A percentile compares a stretch with the other conserved stretches of the same genome.
phyloP scores from a whole-genome alignment of 2,329 filamentous ascomycete species.

The Penicillium olsonii region DNA sequence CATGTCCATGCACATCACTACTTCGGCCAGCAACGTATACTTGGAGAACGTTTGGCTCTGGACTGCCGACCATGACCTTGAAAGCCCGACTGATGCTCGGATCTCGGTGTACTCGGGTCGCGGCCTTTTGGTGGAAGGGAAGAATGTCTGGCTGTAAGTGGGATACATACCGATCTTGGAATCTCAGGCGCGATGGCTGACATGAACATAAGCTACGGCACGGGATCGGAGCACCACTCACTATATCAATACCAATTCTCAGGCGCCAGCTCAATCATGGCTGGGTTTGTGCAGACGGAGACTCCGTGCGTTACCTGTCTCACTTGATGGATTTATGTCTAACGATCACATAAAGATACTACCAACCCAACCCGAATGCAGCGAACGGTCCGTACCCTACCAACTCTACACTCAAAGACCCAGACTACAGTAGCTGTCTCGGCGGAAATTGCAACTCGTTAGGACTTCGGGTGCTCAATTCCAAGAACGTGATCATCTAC shows the following conservation, averaged over 20 bases:
- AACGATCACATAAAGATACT: slow-evolving; percentile 30
- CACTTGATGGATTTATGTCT: not conserved
- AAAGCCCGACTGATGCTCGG: slow-evolving; percentile 50
- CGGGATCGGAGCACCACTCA: slow-evolving; percentile 49
- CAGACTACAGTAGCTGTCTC: slow-evolving; percentile 34
- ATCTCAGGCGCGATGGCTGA: slow-evolving; percentile 3
- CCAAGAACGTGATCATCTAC: slow-evolving; percentile 48
- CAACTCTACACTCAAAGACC: slow-evolving; percentile 36
- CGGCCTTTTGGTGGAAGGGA: slow-evolving; percentile 53
- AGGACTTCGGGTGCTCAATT: slow-evolving; percentile 52
- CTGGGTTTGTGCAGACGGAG: slow-evolving; percentile 42
- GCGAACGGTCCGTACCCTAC: slow-evolving; percentile 34
- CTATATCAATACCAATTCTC: slow-evolving; percentile 53
- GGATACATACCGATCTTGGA: not conserved
- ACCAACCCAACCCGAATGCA: slow-evolving; percentile 40
- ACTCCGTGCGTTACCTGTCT: slow-evolving; percentile 31
- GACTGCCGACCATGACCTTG: slow-evolving; percentile 59
- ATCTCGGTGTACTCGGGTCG: slow-evolving; percentile 57
- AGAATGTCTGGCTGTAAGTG: slow-evolving; percentile 41
- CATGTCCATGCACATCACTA: slow-evolving; percentile 42
- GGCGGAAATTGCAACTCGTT: slow-evolving; percentile 45
- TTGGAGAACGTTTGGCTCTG: slow-evolving; percentile 56
- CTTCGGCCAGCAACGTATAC: slow-evolving; percentile 39
- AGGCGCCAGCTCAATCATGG: slow-evolving; percentile 33
- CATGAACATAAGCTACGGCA: slow-evolving; percentile 36